Conservation (phyloP, 73 alveolate genomes). For the Diophrys appendiculata region DNA sequence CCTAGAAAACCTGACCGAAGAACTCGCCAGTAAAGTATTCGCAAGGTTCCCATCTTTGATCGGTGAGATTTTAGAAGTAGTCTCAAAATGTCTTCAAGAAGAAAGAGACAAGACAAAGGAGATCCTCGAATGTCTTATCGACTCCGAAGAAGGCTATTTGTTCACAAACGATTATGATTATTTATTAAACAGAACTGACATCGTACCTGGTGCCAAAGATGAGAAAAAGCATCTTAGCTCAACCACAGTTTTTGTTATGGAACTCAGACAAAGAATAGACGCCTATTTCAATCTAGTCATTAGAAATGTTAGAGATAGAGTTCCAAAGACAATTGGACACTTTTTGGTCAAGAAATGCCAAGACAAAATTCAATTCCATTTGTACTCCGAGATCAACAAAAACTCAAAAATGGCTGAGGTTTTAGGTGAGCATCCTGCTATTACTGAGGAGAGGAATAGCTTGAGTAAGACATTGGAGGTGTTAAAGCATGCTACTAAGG, state of each 20-base stretch:
- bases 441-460: slow-evolving; percentile 83
- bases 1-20: slow-evolving; percentile 70
- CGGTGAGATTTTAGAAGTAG: slow-evolving; percentile 59
- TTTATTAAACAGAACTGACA: slow-evolving; percentile 36
- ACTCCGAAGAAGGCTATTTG: slow-evolving; percentile 62
- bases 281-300: slow-evolving; percentile 86
- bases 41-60: slow-evolving; percentile 76
- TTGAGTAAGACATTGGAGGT: slow-evolving; percentile 62
- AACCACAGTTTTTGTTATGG: slow-evolving; percentile 70
- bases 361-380: slow-evolving; percentile 41
- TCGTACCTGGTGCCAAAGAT: slow-evolving; percentile 39
- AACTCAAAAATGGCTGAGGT: slow-evolving; percentile 23
- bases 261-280: slow-evolving; percentile 89
- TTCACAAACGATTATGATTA: slow-evolving; percentile 70
- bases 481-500: slow-evolving; percentile 77
- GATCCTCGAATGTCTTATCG: slow-evolving; percentile 40
- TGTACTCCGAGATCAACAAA: slow-evolving; percentile 32
- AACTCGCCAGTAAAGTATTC: slow-evolving; percentile 63
- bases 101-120: slow-evolving; percentile 43
- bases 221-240: slow-evolving; percentile 16
- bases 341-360: slow-evolving; percentile 85
- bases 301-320: slow-evolving; percentile 90
- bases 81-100: slow-evolving; percentile 27
- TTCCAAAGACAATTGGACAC: slow-evolving; percentile 96
- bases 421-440: slow-evolving; percentile 74